Evolutionary conservation across 148 eudicot species (phyloP).

Genomic region (Heliosperma pusillum): DNA sequence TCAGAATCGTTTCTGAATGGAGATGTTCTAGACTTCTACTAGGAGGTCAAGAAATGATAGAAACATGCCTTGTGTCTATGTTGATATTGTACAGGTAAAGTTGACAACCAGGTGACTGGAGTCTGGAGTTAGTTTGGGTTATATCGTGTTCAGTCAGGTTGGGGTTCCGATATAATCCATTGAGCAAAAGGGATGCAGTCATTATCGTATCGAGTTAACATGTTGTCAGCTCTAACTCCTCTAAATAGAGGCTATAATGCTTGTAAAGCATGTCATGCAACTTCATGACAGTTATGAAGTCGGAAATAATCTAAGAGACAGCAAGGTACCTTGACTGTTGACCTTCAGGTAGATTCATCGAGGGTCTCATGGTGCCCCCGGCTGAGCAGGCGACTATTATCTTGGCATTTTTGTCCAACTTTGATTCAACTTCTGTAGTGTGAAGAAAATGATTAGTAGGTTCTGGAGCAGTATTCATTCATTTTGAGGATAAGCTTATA

Average conservation of each 20-base stretch:
- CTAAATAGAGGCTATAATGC: not conserved
- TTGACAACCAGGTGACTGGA: not conserved
- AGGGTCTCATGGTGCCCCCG: constrained; percentile 92
- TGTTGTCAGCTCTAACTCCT: not conserved
- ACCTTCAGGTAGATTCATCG: constrained; percentile 95
- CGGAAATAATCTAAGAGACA: not conserved
- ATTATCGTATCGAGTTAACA: no score
- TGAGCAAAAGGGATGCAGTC: no score
- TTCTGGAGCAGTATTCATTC: not conserved
- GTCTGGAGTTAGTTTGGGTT: no score
- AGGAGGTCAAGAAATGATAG: no score
- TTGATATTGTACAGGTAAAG: not conserved
- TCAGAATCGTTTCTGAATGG: not conserved
- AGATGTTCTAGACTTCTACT: not conserved
- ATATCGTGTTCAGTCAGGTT: not conserved
- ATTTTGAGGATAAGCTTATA: not conserved
- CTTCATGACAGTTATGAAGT: not conserved
- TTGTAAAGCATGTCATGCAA: not conserved
- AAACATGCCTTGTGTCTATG: not conserved
- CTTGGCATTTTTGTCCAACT: constrained; percentile 68
- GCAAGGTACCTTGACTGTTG: constrained; percentile 80
- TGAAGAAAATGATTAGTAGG: constrained; percentile 20
- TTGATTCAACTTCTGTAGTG: constrained; percentile 66
- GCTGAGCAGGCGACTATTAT: constrained; percentile 93
- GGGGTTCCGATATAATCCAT: no score